These are phyloP conservation scores for Phaeosphaeria sp. DNA, from an alignment of 2,329 filamentous ascomycete genomes.

Conservation along the genomic window DNA sequence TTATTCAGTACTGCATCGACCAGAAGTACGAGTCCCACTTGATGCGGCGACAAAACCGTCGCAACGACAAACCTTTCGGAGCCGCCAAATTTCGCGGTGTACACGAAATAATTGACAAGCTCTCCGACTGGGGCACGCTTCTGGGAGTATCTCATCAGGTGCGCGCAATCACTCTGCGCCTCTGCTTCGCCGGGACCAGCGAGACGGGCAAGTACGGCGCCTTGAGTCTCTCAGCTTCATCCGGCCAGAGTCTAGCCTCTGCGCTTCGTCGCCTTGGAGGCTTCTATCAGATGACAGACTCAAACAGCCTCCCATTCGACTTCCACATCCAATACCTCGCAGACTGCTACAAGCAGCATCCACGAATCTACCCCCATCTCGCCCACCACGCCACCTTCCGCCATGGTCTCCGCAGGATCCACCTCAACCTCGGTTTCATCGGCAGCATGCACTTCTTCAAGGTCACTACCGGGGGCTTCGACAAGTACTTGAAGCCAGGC, in stretches of 20 bases:
- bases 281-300: conserved; percentile 19
- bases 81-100: background rate
- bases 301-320: conserved; percentile 13
- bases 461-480: conserved; percentile 21
- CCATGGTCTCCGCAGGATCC: conserved; percentile 35
- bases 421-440: conserved; percentile 25
- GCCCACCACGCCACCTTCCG: conserved; percentile 28
- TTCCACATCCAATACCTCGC: conserved; percentile 8
- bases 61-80: background rate
- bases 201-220: conserved; percentile 3
- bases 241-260: background rate
- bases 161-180: conserved; percentile 23
- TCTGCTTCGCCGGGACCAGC: conserved; percentile 28
- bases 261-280: conserved; percentile 19
- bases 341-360: conserved; percentile 21
- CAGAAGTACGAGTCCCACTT: background rate
- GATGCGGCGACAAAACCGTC: background rate
- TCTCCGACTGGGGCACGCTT: conserved; percentile 23
- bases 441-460: conserved; percentile 36
- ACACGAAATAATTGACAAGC: conserved; percentile 22
- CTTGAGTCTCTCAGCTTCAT: conserved; percentile 10
- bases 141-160: conserved; percentile 32
- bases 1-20: conserved; percentile 23
- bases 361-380: conserved; percentile 30
- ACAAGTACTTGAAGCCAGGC: background rate